Conservation (phyloP, 352 stramenopile species). For the Pythium monospermum region DNA sequence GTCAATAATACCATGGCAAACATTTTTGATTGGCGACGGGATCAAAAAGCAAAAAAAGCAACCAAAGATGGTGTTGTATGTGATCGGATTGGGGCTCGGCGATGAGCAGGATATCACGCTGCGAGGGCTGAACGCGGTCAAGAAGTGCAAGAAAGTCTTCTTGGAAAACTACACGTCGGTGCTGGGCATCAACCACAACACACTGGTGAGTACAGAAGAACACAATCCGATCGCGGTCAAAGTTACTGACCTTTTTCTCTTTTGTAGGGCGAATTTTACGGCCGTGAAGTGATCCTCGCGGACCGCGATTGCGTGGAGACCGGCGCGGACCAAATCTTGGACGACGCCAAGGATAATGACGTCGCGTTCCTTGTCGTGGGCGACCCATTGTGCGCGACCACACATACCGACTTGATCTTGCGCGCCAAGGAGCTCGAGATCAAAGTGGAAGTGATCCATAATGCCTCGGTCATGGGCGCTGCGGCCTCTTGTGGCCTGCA, state of each 20-base stretch:
- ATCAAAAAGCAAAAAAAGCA: slow-evolving; percentile 1
- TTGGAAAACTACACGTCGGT: slow-evolving; percentile 98
- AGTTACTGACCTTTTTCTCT: neutral
- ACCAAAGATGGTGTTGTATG: slow-evolving; percentile 88
- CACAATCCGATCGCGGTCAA: neutral
- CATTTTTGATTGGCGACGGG: slow-evolving; percentile 19
- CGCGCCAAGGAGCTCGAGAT: slow-evolving; percentile 91
- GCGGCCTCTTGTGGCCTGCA: slow-evolving; percentile 94
- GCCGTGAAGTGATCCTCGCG: slow-evolving; percentile 79
- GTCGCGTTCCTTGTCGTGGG: slow-evolving; percentile 98
- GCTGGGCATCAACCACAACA: slow-evolving; percentile 85
- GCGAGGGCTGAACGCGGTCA: slow-evolving; percentile 93
- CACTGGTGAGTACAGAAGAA: slow-evolving; percentile 47
- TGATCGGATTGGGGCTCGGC: slow-evolving; percentile 96
- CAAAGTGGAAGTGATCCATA: slow-evolving; percentile 96
- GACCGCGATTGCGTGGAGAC: slow-evolving; percentile 97
- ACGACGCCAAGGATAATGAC: slow-evolving; percentile 85
- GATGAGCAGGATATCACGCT: slow-evolving; percentile 99
- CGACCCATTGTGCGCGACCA: slow-evolving; percentile 97
- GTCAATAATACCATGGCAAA: slow-evolving; percentile 1
- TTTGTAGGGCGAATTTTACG: slow-evolving; percentile 84
- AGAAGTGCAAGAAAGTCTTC: slow-evolving; percentile 93
- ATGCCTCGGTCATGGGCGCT: slow-evolving; percentile 98
- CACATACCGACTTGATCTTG: slow-evolving; percentile 97
- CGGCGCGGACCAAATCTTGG: slow-evolving; percentile 94